Conservation (phyloP, 2,329 filamentous ascomycete genomes). For the Salinomyces thailandicus region DNA sequence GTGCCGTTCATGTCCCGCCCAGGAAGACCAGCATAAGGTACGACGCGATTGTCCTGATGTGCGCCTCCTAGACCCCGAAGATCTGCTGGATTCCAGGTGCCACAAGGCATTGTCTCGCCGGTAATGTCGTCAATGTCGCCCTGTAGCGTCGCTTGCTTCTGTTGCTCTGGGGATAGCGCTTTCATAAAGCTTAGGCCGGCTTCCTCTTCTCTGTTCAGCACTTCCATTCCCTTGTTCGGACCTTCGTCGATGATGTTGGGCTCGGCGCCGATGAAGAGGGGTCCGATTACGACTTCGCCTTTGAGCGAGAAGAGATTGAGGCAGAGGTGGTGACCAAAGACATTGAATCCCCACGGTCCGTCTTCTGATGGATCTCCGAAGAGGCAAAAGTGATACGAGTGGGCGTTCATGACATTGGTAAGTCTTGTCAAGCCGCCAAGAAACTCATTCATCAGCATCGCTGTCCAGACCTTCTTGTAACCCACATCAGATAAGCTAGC, state of each 20-base stretch:
- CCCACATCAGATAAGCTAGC: conserved; percentile 55
- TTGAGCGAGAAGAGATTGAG: conserved; percentile 57
- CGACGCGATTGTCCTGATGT: conserved; percentile 63
- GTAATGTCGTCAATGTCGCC: conserved; percentile 51
- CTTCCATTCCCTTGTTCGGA: conserved; percentile 50
- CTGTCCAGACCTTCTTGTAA: conserved; percentile 55
- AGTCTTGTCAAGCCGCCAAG: conserved; percentile 55
- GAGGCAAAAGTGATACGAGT: conserved; percentile 63
- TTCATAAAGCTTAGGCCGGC: conserved; percentile 59
- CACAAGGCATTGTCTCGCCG: conserved; percentile 39
- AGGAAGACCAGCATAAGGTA: conserved; percentile 57
- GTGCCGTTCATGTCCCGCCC: conserved; percentile 39
- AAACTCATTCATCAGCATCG: conserved; percentile 65
- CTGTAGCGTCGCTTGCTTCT: conserved; percentile 42
- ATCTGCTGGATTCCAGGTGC: conserved; percentile 69
- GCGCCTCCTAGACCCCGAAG: conserved; percentile 68
- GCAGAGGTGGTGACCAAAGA: conserved; percentile 70
- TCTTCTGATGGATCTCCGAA: conserved; percentile 51
- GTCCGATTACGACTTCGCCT: conserved; percentile 55
- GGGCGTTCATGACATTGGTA: conserved; percentile 56
- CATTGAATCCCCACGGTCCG: conserved; percentile 58
- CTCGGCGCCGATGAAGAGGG: conserved; percentile 70
- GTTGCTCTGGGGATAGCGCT: conserved; percentile 38
- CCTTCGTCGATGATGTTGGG: conserved; percentile 62
- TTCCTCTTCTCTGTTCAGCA: conserved; percentile 53